phyloP scores from a whole-genome alignment of 371 early-diverging fungal species.

The Haplosporangium sp. region DNA sequence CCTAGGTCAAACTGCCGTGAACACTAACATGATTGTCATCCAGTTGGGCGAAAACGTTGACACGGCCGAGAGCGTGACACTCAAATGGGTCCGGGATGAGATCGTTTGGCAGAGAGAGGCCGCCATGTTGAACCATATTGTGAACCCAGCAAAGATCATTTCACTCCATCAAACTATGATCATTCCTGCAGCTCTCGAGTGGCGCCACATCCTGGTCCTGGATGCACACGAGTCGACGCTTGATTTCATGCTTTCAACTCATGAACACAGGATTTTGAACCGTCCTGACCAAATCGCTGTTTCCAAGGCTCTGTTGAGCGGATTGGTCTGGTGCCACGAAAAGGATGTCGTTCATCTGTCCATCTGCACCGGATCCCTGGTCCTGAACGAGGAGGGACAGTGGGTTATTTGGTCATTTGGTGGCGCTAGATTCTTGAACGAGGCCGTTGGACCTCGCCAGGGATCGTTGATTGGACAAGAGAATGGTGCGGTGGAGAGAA shows the following conservation, averaged over 20 bases:
- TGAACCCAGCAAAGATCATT: constrained; percentile 53
- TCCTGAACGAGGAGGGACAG: constrained; percentile 46
- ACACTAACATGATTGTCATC: constrained; percentile 48
- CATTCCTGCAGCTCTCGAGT: constrained; percentile 53
- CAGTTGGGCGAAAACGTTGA: constrained; percentile 53
- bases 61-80: constrained; percentile 50
- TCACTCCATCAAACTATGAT: constrained; percentile 54
- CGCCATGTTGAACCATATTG: constrained; percentile 56
- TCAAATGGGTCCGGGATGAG: constrained; percentile 55
- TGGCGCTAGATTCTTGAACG: constrained; percentile 51
- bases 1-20: constrained; percentile 43
- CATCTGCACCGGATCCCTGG: constrained; percentile 51
- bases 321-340: constrained; percentile 53
- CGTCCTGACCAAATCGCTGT: constrained; percentile 36
- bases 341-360: constrained; percentile 55
- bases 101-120: constrained; percentile 55
- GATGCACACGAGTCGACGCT: constrained; percentile 52
- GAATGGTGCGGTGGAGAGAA: constrained; percentile 44
- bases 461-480: constrained; percentile 46
- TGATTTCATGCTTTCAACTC: constrained; percentile 41
- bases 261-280: constrained; percentile 22
- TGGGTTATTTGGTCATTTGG: constrained; percentile 56
- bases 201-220: constrained; percentile 53
- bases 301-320: constrained; percentile 41
- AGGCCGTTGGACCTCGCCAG: constrained; percentile 49